phyloP scores from a whole-genome alignment of 78 protist species.

The Reticulomyxa filosa region DNA sequence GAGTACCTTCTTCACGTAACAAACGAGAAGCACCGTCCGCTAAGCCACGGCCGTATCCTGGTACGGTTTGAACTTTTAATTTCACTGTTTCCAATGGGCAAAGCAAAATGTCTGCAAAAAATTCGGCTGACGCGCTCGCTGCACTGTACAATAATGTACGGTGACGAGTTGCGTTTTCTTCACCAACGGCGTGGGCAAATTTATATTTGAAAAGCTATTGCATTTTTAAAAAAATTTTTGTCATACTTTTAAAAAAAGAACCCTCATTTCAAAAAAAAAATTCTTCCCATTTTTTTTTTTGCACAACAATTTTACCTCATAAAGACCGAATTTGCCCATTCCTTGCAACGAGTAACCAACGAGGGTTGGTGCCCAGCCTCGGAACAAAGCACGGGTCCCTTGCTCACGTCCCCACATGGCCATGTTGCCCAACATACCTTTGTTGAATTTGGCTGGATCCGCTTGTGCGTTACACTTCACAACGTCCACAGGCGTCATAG shows the following conservation, averaged over 20 bases:
- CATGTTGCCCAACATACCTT: conserved; percentile 22
- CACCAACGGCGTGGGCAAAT: conserved; percentile 5
- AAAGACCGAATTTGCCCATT: conserved; percentile 49
- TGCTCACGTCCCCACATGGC: conserved; percentile 29
- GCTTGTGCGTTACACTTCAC: conserved; percentile 14
- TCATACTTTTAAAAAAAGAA: neutral
- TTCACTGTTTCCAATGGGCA: conserved; percentile 22
- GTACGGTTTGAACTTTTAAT: conserved; percentile 3
- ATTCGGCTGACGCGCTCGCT: conserved; percentile 25
- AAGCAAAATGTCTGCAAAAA: conserved; percentile 22
- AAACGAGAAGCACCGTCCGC: neutral
- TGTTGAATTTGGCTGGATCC: neutral
- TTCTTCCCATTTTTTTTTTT: neutral
- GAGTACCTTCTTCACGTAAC: neutral
- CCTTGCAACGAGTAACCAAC: conserved; percentile 41
- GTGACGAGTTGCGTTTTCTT: neutral
- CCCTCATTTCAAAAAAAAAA: neutral
- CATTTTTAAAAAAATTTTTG: too few relatives aligned
- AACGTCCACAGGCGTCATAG: conserved; percentile 59
- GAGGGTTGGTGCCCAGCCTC: conserved; percentile 38
- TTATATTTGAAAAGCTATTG: conserved; percentile 30
- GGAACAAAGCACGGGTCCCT: conserved; percentile 19
- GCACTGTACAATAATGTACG: neutral
- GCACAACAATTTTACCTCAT: conserved; percentile 48
- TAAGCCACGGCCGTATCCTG: neutral